Evolutionary conservation across 768 basidiomycete species (phyloP).

Genomic region (Calocera viscosa): DNA sequence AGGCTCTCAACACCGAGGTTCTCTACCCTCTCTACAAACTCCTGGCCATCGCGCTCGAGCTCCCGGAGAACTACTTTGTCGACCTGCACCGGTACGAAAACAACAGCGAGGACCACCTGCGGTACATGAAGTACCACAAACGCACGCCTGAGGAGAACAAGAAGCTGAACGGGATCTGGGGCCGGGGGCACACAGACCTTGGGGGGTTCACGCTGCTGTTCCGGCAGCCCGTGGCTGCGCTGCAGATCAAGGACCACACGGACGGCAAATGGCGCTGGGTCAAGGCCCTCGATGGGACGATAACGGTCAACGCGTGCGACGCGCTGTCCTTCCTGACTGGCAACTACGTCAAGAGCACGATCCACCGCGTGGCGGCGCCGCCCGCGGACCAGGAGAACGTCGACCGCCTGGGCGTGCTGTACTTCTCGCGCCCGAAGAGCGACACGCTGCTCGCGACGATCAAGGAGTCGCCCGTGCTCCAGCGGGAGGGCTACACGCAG

Average conservation of each 20-base stretch:
- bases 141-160: slow-evolving; percentile 20
- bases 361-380: slow-evolving; percentile 21
- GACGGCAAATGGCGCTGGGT: slow-evolving; percentile 30
- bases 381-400: slow-evolving; percentile 24
- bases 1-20: slow-evolving; percentile 23
- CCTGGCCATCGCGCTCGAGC: slow-evolving; percentile 21
- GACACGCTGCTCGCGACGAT: slow-evolving; percentile 30
- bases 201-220: slow-evolving; percentile 31
- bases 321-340: slow-evolving; percentile 24
- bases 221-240: slow-evolving; percentile 29
- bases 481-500: slow-evolving; percentile 34
- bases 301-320: slow-evolving; percentile 27
- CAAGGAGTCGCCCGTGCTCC: slow-evolving; percentile 34
- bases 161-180: slow-evolving; percentile 22
- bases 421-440: slow-evolving; percentile 26
- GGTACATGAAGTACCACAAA: slow-evolving; percentile 50
- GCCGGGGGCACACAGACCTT: slow-evolving; percentile 20
- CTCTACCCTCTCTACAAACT: slow-evolving; percentile 25
- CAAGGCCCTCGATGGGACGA: slow-evolving; percentile 26
- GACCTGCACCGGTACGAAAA: slow-evolving; percentile 21
- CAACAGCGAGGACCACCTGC: slow-evolving; percentile 30
- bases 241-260: slow-evolving; percentile 29
- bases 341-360: slow-evolving; percentile 23
- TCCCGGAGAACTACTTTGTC: slow-evolving; percentile 22
- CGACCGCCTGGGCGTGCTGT: slow-evolving; percentile 27